Evolutionary conservation across 345 rosid species (phyloP).

Genomic region (Diplotaxis tenuifolia): DNA sequence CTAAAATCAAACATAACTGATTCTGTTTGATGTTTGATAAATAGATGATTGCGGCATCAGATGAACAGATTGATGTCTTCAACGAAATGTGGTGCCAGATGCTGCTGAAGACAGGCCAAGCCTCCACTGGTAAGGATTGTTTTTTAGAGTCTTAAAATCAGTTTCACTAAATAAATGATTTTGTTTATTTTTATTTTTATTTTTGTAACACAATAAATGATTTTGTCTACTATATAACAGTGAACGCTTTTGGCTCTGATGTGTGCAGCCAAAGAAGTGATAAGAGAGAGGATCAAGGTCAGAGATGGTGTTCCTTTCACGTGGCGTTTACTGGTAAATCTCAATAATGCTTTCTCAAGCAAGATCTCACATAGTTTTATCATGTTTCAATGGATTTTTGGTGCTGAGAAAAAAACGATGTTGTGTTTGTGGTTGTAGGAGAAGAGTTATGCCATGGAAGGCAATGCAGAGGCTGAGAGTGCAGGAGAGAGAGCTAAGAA

Average conservation of each 20-base stretch:
- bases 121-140: slow-evolving; percentile 49
- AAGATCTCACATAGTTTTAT: not conserved
- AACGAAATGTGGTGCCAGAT: slow-evolving; percentile 74
- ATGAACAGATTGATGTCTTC: slow-evolving; percentile 89
- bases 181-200: too few species aligned
- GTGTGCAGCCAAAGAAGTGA: slow-evolving; percentile 54
- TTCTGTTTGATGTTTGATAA: slow-evolving; percentile 1
- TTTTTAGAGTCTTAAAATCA: not conserved
- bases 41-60: slow-evolving; percentile 83
- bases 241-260: not conserved
- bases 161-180: not conserved
- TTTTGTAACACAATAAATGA: too few species aligned
- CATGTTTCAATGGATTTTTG: not conserved
- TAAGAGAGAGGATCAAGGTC: slow-evolving; percentile 51
- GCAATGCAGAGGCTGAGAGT: slow-evolving; percentile 46
- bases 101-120: slow-evolving; percentile 63
- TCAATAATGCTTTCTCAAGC: not conserved
- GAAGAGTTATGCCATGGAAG: slow-evolving; percentile 50
- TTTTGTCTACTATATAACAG: not conserved
- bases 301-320: slow-evolving; percentile 73
- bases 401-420: not conserved
- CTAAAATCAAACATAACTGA: not conserved
- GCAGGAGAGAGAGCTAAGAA: slow-evolving; percentile 53
- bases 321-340: slow-evolving; percentile 78
- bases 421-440: slow-evolving; percentile 47